Percentiles rank a stretch among this genome's conserved stretches.
These are phyloP conservation scores for Apiotrichum laibachii DNA, from an alignment of 1,284 basidiomycete genomes.

Conservation along the genomic window DNA sequence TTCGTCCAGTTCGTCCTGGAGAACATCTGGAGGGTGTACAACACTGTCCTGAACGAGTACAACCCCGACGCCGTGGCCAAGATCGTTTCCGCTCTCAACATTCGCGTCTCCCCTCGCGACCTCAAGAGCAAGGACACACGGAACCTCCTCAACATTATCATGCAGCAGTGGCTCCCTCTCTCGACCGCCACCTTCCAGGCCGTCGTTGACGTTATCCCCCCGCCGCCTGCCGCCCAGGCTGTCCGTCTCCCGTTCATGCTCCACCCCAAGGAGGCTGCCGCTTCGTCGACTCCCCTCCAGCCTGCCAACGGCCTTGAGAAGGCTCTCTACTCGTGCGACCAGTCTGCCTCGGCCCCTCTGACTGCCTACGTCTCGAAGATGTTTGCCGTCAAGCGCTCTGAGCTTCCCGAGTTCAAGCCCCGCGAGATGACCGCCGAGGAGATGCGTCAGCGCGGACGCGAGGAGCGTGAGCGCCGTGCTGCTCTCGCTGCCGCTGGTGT, in stretches of 20 bases:
- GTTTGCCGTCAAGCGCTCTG: constrained; percentile 80
- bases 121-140: constrained; percentile 87
- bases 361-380: constrained; percentile 95
- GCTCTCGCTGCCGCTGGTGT: constrained; percentile 32
- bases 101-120: constrained; percentile 85
- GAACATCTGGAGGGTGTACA: constrained; percentile 96
- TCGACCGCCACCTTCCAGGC: constrained; percentile 91
- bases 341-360: constrained; percentile 61
- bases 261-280: constrained; percentile 65
- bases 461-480: constrained; percentile 60
- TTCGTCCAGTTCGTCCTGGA: constrained; percentile 98
- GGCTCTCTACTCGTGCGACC: constrained; percentile 73
- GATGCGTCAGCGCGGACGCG: constrained; percentile 68
- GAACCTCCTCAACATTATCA: constrained; percentile 78
- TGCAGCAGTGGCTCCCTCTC: constrained; percentile 94
- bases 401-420: constrained; percentile 82
- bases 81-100: constrained; percentile 76
- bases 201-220: constrained; percentile 86
- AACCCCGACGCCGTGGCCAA: constrained; percentile 84
- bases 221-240: constrained; percentile 78
- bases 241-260: constrained; percentile 89
- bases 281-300: constrained; percentile 40
- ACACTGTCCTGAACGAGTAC: constrained; percentile 75
- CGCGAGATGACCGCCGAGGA: constrained; percentile 78
- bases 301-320: constrained; percentile 77